Evolutionary conservation across 2,329 filamentous ascomycete species (phyloP).

Genomic region (Stemphylium vesicarium): DNA sequence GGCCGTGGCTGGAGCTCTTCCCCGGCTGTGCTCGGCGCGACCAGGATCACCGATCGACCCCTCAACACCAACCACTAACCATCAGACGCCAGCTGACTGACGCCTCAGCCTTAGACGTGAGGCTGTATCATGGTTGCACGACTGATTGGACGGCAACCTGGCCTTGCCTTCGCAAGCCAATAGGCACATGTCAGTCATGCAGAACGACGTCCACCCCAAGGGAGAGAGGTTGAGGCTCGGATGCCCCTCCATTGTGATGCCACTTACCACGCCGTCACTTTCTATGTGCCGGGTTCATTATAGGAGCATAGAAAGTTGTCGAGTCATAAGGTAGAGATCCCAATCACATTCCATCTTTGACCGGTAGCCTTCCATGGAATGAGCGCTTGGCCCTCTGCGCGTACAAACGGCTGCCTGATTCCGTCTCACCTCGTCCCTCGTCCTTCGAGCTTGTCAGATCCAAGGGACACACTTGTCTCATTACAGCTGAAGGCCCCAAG

Average conservation of each 20-base stretch:
- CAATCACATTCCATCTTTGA: neutral
- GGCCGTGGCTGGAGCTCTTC: conserved; percentile 22
- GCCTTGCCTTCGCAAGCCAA: conserved; percentile 10
- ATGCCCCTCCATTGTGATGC: conserved; percentile 16
- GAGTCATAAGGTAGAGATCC: neutral
- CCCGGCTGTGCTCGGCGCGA: conserved; percentile 1
- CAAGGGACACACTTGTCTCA: neutral
- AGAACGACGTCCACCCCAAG: neutral
- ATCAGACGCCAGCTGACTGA: conserved; percentile 20
- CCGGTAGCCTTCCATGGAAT: neutral
- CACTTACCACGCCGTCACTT: conserved; percentile 1
- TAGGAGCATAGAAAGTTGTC: neutral
- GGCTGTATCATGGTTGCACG: conserved; percentile 15
- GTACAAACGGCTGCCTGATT: conserved; percentile 22
- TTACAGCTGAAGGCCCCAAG: neutral
- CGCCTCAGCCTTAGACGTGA: conserved; percentile 21
- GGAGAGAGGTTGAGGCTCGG: conserved; percentile 14
- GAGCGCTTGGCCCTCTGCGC: conserved; percentile 4
- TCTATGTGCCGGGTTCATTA: neutral
- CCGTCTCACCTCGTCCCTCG: conserved; percentile 2
- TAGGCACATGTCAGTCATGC: conserved; percentile 10
- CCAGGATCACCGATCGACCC: conserved; percentile 8
- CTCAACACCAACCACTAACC: conserved; percentile 21
- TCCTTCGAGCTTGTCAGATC: conserved; percentile 19
- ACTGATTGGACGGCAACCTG: conserved; percentile 8